These are phyloP conservation scores for Hypoxylon sp. DNA, from an alignment of 2,329 filamentous ascomycete genomes.

Conservation along the genomic window DNA sequence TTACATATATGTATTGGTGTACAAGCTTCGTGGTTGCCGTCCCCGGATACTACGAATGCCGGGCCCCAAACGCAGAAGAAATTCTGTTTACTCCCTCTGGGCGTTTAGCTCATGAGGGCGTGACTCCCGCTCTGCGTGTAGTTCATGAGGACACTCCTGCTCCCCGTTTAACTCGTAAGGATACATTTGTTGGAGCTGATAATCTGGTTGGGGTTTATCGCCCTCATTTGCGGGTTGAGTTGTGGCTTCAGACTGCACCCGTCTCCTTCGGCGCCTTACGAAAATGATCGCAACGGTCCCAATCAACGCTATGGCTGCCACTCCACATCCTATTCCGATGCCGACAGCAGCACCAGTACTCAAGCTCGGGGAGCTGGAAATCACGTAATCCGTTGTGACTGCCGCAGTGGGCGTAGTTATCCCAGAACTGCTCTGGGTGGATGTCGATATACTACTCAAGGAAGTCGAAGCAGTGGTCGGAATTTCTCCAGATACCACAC, in stretches of 20 bases:
- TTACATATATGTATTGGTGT: neutral
- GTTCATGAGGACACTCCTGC: neutral
- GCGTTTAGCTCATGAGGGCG: neutral
- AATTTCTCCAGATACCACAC: constrained; percentile 16
- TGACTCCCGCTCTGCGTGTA: neutral
- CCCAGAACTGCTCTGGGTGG: neutral
- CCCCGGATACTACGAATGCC: neutral
- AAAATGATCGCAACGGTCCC: neutral
- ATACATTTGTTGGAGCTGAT: neutral
- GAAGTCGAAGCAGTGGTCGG: neutral
- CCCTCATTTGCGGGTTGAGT: neutral
- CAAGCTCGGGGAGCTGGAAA: neutral
- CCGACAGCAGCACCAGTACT: constrained; percentile 15
- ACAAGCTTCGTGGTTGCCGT: neutral
- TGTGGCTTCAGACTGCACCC: neutral
- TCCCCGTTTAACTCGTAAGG: constrained; percentile 1
- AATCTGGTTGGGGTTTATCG: neutral
- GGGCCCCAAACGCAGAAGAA: neutral
- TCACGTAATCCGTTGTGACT: neutral
- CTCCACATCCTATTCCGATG: constrained; percentile 25
- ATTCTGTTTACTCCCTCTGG: neutral
- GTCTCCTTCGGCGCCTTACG: constrained; percentile 9
- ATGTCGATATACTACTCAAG: neutral
- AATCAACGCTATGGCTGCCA: constrained; percentile 12
- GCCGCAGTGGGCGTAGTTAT: neutral